Evolutionary conservation across 2,329 filamentous ascomycete genomes (phyloP).

Genomic region (Aspergillus hiratsukae): DNA sequence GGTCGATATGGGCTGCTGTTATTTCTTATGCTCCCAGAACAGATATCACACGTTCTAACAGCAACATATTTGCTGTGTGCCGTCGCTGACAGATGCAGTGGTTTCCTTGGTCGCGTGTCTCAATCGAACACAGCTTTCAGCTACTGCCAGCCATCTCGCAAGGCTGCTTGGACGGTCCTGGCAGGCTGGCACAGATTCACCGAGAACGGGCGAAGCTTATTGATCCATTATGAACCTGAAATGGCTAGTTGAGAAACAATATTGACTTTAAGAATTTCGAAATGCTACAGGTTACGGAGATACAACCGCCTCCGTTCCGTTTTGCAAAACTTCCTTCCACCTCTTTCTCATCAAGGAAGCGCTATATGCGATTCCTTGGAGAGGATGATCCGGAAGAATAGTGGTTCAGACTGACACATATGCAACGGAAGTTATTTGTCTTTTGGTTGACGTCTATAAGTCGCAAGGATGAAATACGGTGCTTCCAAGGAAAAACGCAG

Average conservation of each 20-base stretch:
- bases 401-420: neutral
- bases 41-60: neutral
- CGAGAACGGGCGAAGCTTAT: neutral
- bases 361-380: slow-evolving; percentile 36
- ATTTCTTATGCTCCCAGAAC: neutral
- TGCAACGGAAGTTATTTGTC: neutral
- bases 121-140: no score
- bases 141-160: neutral
- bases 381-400: slow-evolving; percentile 22
- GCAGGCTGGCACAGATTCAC: neutral
- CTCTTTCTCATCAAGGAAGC: slow-evolving; percentile 34
- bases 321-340: slow-evolving; percentile 17
- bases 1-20: neutral
- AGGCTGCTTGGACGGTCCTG: neutral
- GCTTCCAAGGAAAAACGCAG: no score
- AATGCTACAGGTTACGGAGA: slow-evolving; percentile 13
- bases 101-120: neutral
- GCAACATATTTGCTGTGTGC: neutral
- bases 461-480: no score
- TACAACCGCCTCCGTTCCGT: slow-evolving; percentile 7
- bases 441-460: neutral
- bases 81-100: neutral
- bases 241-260: slow-evolving; percentile 4
- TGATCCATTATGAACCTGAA: slow-evolving; percentile 2
- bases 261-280: slow-evolving; percentile 15